Base-by-base conservation (phyloP, 2,329 filamentous ascomycete genomes). In the Magnaporthiopsis incrustans region DNA sequence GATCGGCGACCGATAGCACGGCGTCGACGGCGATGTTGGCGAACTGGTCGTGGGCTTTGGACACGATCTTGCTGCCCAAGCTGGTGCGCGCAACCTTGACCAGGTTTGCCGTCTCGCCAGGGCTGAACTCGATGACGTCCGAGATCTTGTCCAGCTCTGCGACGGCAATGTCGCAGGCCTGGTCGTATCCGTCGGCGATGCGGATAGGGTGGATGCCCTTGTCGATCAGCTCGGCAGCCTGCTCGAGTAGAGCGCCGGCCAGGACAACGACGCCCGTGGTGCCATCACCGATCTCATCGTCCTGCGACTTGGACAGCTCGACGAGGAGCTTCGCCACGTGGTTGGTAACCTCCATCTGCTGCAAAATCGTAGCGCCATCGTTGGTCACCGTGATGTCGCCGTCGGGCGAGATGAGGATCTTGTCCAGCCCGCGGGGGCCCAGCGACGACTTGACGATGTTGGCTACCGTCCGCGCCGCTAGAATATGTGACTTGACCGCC, bases 321-420 rank as follows among this genome's bases (percentile, higher is more conserved):
- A 99, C 95, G 66, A 99, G 82, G 62, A 99, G 84, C 81, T 98
- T 98, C 67, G 95, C 95, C 67, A 99, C 92, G 78, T 98, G 94
- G 83, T 99, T 98, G 70, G 91, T 91, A 71, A 99, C 94, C 81
- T 99, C 95, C 95, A 99, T 99, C 85, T 96, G 92, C 72, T 91
- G 89, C 70, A 99, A 83, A 72, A 99, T 99, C 59, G 95, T 99
- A 64, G 96, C 96, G 73, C 95, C 95, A 80, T 99, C 95, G 81
- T 99, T 99, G 70, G 95, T 99, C 67, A 99, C 92, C 67, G 95
- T 99, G 77, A 99, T 99, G 78, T 99, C 95, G 76, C 95, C 95
- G 76, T 99, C 95, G 67, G 95, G 91, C 62, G 95, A 99, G 72
- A 99, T 99, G 71, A 99, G 86, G 75, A 99, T 99, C 83, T 99